Base-by-base conservation (phyloP, 805 yeast genomes). In the Kazachstania viticola region DNA sequence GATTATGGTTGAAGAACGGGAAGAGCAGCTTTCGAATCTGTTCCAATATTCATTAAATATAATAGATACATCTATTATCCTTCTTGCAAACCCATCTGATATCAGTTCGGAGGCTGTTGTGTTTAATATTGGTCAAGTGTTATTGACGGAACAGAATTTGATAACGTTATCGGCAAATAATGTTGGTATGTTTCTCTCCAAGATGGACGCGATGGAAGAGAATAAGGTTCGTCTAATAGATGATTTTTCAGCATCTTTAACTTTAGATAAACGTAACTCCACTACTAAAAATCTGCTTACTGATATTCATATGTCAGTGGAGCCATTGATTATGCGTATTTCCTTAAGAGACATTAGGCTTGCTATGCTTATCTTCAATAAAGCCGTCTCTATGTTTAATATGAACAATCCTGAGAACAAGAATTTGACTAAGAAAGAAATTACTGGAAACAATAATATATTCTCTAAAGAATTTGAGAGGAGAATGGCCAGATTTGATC, bases 291-390 rank as follows among this genome's bases (percentile, higher is more conserved):
- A 70, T 14, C 64, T 69, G 30, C 49, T 83, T 31, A 77, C 94
- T 0, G 62, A 67, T 22, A 65, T 85, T 9, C 77, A 76, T 34
- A 65, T 78, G 7, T 70, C 84, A 0, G 65, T 87, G 19, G 96
- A 88, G 36, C 91, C 93, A 0, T 52, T 91, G 24, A 58, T 88
- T 13, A 54, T 88, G 55, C 67, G 97, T 39, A 69, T 91, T 13
- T 85, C 97, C 0, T 56, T 88, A 34, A 66, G 94, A 37, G 99
- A 91, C 61, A 81, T 91, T 27, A 61, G 81, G 29, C 62, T 93
- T 28, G 96, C 94, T 0, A 53, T 79, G 44, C 61, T 66, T 9
- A 82, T 91, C 18, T 67, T 84, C 41, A 73, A 79, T 42, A 73
- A 65, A 41, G 95, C 94, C 0, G 69, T 78, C 5, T 71, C 65